Percentiles rank a stretch among this genome's conserved stretches.
These are phyloP conservation scores for Penicillium desertorum DNA, from an alignment of 495 filamentous ascomycete genomes.

Conservation along the genomic window DNA sequence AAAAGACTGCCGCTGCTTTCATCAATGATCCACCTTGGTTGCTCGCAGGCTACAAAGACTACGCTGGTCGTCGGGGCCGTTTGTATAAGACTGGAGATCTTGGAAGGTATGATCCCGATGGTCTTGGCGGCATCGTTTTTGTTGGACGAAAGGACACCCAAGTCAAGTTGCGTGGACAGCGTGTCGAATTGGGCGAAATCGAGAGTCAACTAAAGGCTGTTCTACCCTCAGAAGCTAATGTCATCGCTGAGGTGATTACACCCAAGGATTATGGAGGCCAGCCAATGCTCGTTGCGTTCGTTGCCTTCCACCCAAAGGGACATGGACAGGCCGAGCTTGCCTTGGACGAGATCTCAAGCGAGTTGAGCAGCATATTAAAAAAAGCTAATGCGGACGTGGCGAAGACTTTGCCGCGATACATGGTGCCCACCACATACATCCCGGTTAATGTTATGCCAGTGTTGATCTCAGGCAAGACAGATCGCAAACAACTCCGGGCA, in stretches of 20 bases:
- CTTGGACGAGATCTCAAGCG: constrained; percentile 19
- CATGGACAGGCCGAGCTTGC: constrained; percentile 21
- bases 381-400: constrained; percentile 29
- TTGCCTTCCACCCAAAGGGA: constrained; percentile 31
- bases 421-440: constrained; percentile 49
- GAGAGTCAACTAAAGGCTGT: constrained; percentile 39
- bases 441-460: constrained; percentile 40
- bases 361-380: constrained; percentile 23
- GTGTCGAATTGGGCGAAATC: constrained; percentile 61
- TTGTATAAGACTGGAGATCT: constrained; percentile 55
- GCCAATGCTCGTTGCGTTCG: constrained; percentile 39
- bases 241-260: constrained; percentile 42
- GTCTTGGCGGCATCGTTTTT: constrained; percentile 50
- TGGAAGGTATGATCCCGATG: constrained; percentile 56
- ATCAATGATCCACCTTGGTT: constrained; percentile 52
- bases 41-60: constrained; percentile 34
- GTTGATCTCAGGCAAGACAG: constrained; percentile 46
- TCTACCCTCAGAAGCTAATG: constrained; percentile 32
- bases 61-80: constrained; percentile 37
- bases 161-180: constrained; percentile 62
- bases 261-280: constrained; percentile 34
- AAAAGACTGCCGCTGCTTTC: constrained; percentile 47
- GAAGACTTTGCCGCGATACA: constrained; percentile 42
- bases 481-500: constrained; percentile 40
- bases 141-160: constrained; percentile 62